Evolutionary conservation across 2,329 filamentous ascomycete genomes (phyloP).

Genomic region (Pseudogymnoascus sp.): DNA sequence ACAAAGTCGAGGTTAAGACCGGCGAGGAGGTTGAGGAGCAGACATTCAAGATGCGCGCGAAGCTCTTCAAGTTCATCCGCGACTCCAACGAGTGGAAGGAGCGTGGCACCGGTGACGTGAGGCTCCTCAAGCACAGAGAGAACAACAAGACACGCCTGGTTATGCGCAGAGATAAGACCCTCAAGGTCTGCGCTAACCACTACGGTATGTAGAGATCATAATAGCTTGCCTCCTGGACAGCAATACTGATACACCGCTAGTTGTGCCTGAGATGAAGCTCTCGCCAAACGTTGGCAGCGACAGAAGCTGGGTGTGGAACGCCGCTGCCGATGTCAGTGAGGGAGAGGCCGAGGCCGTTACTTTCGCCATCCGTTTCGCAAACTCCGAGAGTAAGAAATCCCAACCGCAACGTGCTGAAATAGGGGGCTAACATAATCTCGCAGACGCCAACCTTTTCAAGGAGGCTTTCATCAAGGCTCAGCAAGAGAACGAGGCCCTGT

Average conservation of each 20-base stretch:
- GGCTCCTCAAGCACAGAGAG: slow-evolving; percentile 97
- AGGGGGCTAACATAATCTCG: slow-evolving; percentile 24
- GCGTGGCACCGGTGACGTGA: slow-evolving; percentile 92
- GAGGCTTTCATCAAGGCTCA: slow-evolving; percentile 95
- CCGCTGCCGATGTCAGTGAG: slow-evolving; percentile 94
- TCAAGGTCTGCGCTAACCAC: slow-evolving; percentile 99
- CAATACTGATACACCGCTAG: slow-evolving; percentile 40
- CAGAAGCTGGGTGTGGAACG: slow-evolving; percentile 99
- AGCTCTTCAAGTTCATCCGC: slow-evolving; percentile 97
- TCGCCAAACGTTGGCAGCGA: slow-evolving; percentile 96
- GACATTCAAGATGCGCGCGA: slow-evolving; percentile 98
- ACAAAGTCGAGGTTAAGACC: slow-evolving; percentile 95
- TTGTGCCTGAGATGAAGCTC: slow-evolving; percentile 98
- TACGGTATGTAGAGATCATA: slow-evolving; percentile 62
- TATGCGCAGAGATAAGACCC: slow-evolving; percentile 98
- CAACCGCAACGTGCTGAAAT: slow-evolving; percentile 3
- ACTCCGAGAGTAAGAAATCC: slow-evolving; percentile 74
- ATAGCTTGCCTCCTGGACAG: background rate
- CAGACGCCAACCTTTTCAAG: slow-evolving; percentile 96
- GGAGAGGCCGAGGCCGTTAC: slow-evolving; percentile 95
- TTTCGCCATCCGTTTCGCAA: slow-evolving; percentile 93
- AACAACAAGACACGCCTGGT: slow-evolving; percentile 96
- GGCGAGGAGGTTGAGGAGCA: slow-evolving; percentile 98
- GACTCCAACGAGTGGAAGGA: slow-evolving; percentile 97
- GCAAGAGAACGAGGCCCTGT: slow-evolving; percentile 87